A percentile compares a stretch with the other conserved stretches of the same genome.
Evolutionary conservation across 202 grass and related monocot species (phyloP).

Genomic region (Digitaria exilis): DNA sequence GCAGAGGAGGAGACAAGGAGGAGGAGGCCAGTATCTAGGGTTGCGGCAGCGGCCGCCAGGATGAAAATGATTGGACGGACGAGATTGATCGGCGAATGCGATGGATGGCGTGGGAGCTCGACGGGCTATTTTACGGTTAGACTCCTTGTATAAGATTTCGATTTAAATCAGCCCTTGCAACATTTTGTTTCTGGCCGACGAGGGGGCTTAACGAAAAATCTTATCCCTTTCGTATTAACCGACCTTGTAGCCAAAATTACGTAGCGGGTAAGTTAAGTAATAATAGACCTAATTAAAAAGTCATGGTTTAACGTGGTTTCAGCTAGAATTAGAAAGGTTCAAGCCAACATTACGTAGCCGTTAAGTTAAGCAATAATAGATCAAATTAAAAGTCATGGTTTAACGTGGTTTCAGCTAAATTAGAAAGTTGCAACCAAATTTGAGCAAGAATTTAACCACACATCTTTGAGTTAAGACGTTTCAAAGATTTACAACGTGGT

Average conservation of each 20-base stretch:
- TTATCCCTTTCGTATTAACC: background rate
- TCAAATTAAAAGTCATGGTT: background rate
- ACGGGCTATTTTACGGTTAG: rapidly evolving
- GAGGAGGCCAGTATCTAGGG: conserved; percentile 23
- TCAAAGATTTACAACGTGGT: no score
- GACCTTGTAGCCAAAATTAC: background rate
- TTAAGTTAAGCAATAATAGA: background rate
- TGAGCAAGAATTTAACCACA: no score
- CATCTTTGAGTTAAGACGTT: no score
- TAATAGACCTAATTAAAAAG: background rate
- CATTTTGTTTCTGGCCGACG: background rate
- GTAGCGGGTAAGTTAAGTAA: background rate
- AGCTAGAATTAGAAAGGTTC: background rate
- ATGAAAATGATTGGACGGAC: conserved; percentile 1
- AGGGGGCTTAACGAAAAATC: background rate
- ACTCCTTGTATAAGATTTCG: background rate
- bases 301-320: background rate
- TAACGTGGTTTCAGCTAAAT: background rate
- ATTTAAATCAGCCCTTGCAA: background rate
- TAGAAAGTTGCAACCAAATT: no score
- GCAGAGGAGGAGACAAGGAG: background rate
- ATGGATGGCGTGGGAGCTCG: rapidly evolving
- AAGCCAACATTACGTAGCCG: background rate
- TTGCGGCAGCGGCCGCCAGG: background rate
- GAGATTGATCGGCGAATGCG: background rate